Evolutionary conservation across 805 yeast genomes (phyloP).

Genomic region (Saccharomycopsis malanga): DNA sequence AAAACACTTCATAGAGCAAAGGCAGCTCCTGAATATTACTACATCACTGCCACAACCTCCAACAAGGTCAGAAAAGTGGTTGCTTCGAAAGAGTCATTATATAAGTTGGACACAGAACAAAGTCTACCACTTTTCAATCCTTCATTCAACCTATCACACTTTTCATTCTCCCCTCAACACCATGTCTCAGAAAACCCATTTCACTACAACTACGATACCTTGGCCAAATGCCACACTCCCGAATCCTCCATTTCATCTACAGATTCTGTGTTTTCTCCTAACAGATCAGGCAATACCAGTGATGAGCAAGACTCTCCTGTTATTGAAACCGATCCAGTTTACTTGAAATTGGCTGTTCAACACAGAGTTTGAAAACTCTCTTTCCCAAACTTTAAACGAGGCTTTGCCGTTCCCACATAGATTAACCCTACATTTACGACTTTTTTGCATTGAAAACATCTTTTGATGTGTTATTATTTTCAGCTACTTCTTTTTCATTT

Average conservation of each 20-base stretch:
- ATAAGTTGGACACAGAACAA: too few relatives aligned
- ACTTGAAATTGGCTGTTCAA: not conserved
- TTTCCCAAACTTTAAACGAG: not conserved
- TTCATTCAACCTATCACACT: not conserved
- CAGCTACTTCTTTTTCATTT: too few relatives aligned
- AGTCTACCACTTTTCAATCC: not conserved
- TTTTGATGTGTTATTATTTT: too few relatives aligned
- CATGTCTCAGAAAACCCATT: conserved; percentile 6
- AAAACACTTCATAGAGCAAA: not conserved
- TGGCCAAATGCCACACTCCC: not conserved
- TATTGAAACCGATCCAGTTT: not conserved
- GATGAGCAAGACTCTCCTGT: conserved; percentile 2
- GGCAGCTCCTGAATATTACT: too few relatives aligned
- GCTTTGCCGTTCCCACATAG: not conserved
- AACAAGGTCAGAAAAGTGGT: too few relatives aligned
- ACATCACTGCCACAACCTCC: too few relatives aligned
- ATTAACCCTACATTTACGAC: too few relatives aligned
- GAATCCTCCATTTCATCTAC: conserved; percentile 7
- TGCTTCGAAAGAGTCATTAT: not conserved
- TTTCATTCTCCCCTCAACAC: too few relatives aligned
- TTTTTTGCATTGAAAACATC: too few relatives aligned
- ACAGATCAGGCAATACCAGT: not conserved
- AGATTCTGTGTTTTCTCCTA: conserved; percentile 11
- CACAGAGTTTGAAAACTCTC: not conserved
- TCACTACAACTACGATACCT: not conserved